phyloP scores from a whole-genome alignment of 139 green algal genomes.

The Eudorina sp. region DNA sequence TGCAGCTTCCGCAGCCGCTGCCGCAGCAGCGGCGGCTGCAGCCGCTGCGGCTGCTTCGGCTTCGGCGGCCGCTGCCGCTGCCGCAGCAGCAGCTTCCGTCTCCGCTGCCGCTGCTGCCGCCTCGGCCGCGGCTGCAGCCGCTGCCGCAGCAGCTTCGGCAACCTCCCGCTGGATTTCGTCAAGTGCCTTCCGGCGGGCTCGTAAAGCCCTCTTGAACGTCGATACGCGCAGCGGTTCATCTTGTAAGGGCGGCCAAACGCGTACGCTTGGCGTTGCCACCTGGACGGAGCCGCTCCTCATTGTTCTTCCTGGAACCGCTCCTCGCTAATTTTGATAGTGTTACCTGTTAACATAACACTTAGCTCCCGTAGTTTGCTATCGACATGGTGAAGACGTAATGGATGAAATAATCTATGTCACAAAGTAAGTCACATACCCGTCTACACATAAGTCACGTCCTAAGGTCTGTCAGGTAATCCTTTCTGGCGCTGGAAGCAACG shows the following conservation, averaged over 20 bases:
- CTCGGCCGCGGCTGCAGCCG: background rate
- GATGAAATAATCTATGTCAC: no score
- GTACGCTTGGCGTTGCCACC: background rate
- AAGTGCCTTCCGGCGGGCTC: slow-evolving; percentile 17
- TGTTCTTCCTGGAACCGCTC: no score
- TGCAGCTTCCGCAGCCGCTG: background rate
- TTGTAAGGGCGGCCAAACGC: background rate
- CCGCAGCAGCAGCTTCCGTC: background rate
- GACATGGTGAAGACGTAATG: no score
- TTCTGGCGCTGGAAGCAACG: no score
- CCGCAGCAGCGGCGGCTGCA: background rate
- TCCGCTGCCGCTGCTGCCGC: background rate
- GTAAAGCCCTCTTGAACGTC: background rate
- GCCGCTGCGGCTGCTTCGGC: background rate
- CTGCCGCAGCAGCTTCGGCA: background rate
- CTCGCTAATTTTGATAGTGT: no score
- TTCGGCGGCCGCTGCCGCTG: background rate
- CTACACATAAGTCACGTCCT: no score
- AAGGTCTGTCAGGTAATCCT: no score
- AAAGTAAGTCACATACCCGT: no score
- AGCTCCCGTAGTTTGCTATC: no score
- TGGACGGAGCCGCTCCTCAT: background rate
- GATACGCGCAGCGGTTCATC: background rate
- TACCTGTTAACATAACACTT: no score
- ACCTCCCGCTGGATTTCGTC: slow-evolving; percentile 2